Evolutionary conservation across 2,329 filamentous ascomycete species (phyloP).

Genomic region (Sclerotinia nivalis): DNA sequence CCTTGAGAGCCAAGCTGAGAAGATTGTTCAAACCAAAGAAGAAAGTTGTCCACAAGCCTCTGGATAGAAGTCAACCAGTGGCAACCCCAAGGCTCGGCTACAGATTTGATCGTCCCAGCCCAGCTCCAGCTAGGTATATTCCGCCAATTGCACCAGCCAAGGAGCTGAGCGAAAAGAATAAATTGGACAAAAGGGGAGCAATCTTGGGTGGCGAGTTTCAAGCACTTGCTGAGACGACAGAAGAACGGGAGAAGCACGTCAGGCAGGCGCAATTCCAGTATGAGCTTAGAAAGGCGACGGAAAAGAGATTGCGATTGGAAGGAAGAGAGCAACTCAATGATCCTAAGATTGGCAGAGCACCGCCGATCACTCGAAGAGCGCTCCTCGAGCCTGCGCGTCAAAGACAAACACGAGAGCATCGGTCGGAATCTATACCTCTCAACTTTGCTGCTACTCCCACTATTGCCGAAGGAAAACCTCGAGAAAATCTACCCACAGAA

Average conservation of each 20-base stretch:
- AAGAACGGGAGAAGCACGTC: neutral
- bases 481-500: neutral
- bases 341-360: conserved; percentile 15
- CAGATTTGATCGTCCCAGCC: neutral
- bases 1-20: neutral
- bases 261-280: neutral
- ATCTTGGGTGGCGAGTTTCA: neutral
- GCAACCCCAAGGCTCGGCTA: neutral
- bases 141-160: conserved; percentile 5
- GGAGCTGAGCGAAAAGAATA: neutral
- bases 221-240: neutral
- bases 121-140: neutral
- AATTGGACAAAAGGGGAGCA: neutral
- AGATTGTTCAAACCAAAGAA: neutral
- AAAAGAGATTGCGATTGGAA: neutral
- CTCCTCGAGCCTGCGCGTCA: neutral
- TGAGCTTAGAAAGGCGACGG: conserved; percentile 3
- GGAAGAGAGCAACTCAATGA: conserved; percentile 12
- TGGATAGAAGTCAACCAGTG: neutral
- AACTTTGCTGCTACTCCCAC: neutral
- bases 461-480: neutral
- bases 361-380: conserved; percentile 1
- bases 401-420: too few species aligned
- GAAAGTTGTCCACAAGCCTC: neutral
- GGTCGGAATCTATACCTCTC: neutral